phyloP scores from a whole-genome alignment of 176 grass and related monocot genomes.

The Zoysia japonica region DNA sequence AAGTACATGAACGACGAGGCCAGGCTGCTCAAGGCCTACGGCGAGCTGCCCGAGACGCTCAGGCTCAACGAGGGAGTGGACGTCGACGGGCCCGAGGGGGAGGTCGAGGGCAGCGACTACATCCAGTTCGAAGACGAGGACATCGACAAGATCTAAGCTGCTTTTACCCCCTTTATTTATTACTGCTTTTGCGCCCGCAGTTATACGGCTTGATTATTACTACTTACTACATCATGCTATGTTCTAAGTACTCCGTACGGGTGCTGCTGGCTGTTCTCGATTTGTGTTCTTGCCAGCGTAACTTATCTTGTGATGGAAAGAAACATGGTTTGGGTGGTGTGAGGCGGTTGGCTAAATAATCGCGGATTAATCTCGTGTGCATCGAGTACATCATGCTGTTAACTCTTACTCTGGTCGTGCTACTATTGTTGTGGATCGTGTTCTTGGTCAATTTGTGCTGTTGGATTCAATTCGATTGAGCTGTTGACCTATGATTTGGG shows the following conservation, averaged over 20 bases:
- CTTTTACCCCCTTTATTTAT: neutral
- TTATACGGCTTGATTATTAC: neutral
- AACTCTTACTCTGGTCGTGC: no score
- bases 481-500: no score
- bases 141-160: conserved; percentile 69
- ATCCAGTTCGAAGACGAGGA: conserved; percentile 77
- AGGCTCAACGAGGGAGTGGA: conserved; percentile 73
- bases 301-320: no score
- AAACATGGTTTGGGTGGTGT: no score
- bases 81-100: conserved; percentile 52
- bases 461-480: no score
- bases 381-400: no score
- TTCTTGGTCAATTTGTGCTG: no score
- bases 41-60: conserved; percentile 63
- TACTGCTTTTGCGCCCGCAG: neutral
- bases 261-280: neutral
- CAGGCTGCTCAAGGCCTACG: conserved; percentile 62
- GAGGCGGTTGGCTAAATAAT: no score
- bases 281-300: neutral
- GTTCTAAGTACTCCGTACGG: neutral
- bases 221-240: neutral
- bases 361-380: no score
- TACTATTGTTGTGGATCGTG: no score
- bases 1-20: conserved; percentile 84
- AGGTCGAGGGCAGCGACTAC: conserved; percentile 37